These are phyloP conservation scores for Coemansia sp. DNA, from an alignment of 192 early-diverging fungal genomes.

Conservation along the genomic window DNA sequence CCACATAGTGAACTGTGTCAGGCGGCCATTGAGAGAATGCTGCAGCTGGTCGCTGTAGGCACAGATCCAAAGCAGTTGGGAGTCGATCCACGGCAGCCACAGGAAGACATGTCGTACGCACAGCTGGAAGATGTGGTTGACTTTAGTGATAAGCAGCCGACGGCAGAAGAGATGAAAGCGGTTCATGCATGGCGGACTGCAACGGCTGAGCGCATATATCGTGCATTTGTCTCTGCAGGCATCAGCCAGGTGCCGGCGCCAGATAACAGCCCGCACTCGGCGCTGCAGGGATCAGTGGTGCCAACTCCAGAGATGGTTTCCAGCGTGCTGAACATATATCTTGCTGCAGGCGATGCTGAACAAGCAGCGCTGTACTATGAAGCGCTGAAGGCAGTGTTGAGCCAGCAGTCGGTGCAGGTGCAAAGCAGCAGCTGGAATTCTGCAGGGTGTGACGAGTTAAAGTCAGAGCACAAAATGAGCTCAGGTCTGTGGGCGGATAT, in stretches of 20 bases:
- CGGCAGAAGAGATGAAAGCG: neutral
- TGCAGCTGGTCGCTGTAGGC: slow-evolving; percentile 28
- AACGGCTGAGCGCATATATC: slow-evolving; percentile 43
- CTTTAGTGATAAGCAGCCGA: neutral
- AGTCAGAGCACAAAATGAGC: slow-evolving; percentile 4
- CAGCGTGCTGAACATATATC: slow-evolving; percentile 19
- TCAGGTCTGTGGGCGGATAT: slow-evolving; percentile 14
- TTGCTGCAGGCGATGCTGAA: slow-evolving; percentile 26
- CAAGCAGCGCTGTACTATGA: slow-evolving; percentile 40
- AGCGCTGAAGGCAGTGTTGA: slow-evolving; percentile 11
- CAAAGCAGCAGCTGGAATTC: neutral
- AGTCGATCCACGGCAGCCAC: neutral
- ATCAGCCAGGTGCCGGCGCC: slow-evolving; percentile 41
- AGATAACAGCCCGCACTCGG: slow-evolving; percentile 15
- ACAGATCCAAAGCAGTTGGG: slow-evolving; percentile 16
- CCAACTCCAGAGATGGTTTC: slow-evolving; percentile 28
- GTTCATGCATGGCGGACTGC: slow-evolving; percentile 29
- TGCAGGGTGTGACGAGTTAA: neutral
- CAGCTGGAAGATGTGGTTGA: slow-evolving; percentile 25
- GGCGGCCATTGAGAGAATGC: slow-evolving; percentile 11
- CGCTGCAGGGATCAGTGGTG: slow-evolving; percentile 37
- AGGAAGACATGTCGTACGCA: slow-evolving; percentile 19
- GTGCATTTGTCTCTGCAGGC: slow-evolving; percentile 31
- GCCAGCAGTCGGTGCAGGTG: slow-evolving; percentile 1
- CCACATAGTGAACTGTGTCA: slow-evolving; percentile 1